Conservation (phyloP, 352 stramenopile species). For the Globisporangium nagaii region DNA sequence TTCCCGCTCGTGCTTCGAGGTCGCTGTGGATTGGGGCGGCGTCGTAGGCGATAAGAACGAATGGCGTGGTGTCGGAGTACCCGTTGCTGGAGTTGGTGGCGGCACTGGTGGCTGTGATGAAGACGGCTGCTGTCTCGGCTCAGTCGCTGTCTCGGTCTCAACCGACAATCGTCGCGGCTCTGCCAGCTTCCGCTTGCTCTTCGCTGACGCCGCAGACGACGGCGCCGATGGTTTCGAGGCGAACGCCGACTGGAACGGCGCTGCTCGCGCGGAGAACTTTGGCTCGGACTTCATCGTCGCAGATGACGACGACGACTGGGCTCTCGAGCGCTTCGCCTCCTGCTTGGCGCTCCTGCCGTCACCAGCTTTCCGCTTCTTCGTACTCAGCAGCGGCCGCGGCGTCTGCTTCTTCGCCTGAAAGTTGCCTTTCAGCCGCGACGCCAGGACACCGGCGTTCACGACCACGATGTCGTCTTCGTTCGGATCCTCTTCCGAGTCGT, state of each 20-base stretch:
- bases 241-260: background rate
- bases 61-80: background rate
- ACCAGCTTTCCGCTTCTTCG: conserved; percentile 9
- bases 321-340: background rate
- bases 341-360: conserved; percentile 3
- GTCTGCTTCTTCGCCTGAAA: conserved; percentile 9
- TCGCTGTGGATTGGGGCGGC: background rate
- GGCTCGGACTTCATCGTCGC: conserved; percentile 1
- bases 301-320: background rate
- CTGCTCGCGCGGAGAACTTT: background rate
- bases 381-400: conserved; percentile 20
- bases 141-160: background rate
- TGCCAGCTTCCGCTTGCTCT: conserved; percentile 3
- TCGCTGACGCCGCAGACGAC: background rate
- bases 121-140: background rate
- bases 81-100: background rate
- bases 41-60: conserved; percentile 6
- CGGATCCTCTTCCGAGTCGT: conserved; percentile 8
- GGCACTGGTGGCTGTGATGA: background rate
- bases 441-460: background rate
- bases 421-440: conserved; percentile 5
- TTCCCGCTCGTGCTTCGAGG: background rate
- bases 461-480: conserved; percentile 9
- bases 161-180: background rate
- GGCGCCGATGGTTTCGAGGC: background rate